phyloP scores from a whole-genome alignment of 768 basidiomycete genomes.

The Collybia nuda region DNA sequence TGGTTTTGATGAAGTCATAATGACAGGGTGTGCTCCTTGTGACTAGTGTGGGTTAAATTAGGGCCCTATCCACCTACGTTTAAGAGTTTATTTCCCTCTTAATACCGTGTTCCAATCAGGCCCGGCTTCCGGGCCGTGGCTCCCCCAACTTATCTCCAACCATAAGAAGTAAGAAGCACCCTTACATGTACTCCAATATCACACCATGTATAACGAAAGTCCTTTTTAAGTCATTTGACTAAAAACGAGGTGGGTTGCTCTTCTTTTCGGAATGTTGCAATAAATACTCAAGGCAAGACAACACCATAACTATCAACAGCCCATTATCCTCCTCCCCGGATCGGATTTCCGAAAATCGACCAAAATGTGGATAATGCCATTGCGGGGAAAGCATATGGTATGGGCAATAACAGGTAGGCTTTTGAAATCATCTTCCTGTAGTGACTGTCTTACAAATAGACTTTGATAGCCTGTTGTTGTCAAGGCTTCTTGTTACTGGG shows the following conservation, averaged over 20 bases:
- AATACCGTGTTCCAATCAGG: no score
- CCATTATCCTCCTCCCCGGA: no score
- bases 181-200: no score
- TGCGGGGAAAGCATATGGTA: conserved; percentile 34
- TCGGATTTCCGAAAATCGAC: no score
- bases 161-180: no score
- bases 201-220: not conserved
- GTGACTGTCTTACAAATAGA: not conserved
- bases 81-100: no score
- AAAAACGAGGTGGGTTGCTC: not conserved
- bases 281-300: not conserved
- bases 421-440: not conserved
- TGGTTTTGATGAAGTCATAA: not conserved
- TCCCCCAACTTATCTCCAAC: no score
- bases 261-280: not conserved
- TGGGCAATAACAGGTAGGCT: conserved; percentile 37
- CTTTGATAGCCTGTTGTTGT: conserved; percentile 33
- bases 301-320: not conserved
- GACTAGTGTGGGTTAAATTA: not conserved
- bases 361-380: conserved; percentile 33
- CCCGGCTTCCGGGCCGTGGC: no score
- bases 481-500: conserved; percentile 37
- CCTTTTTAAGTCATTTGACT: conserved; percentile 9
- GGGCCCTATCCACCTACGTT: not conserved
- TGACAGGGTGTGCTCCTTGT: not conserved